Base-by-base conservation (phyloP, 495 filamentous ascomycete genomes). In the Cladorrhinum samala region DNA sequence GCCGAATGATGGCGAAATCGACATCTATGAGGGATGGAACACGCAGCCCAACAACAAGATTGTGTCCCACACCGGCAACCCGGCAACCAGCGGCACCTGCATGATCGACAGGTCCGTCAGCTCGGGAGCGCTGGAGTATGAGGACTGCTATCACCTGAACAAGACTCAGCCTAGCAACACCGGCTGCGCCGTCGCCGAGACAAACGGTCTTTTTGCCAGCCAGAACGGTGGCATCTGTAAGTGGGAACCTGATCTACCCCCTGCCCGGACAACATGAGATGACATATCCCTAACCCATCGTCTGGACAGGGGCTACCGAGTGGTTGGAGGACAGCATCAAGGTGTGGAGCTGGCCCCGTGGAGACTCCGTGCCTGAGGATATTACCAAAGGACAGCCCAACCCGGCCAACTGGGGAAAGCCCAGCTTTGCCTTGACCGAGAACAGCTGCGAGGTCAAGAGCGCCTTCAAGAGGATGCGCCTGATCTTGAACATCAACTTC, bases 11-110 rank as follows among this genome's bases (percentile, higher is more conserved):
- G 91, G 91, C 21, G 91, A 96, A 71, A 85, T 94, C 55, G 90
- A 95, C 72, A 87, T 95, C 61, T 88, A 93, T 59, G 91, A 96
- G 70, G 83, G 83, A 50, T 88, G 92, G 64, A 89, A 91, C 68
- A 50, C 73, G 53, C 73, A 83, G 48, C 63, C 71, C 1, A 63
- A 72, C 46, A 89, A 95, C 66, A 65, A 74, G 46, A 81, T 92
- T 51, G 83, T 88, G 13, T 69, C 88, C 52, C 91, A 96, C 64
- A 90, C 88, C 1, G 72, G 71, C 14, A 67, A 70, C 74, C 81
- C 84, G 0, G 55, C 62, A 5, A 73, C 77, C 41, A 83, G 85
- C 17, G 79, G 78, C 21, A 70, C 69, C 7, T 91, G 87, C 66
- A 72, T 54, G 9, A 66, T 88, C 52, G 58, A 68, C 11, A 59